Base-by-base conservation (phyloP, 202 grass and related monocot genomes). In the Cymbopogon flexuosus region DNA sequence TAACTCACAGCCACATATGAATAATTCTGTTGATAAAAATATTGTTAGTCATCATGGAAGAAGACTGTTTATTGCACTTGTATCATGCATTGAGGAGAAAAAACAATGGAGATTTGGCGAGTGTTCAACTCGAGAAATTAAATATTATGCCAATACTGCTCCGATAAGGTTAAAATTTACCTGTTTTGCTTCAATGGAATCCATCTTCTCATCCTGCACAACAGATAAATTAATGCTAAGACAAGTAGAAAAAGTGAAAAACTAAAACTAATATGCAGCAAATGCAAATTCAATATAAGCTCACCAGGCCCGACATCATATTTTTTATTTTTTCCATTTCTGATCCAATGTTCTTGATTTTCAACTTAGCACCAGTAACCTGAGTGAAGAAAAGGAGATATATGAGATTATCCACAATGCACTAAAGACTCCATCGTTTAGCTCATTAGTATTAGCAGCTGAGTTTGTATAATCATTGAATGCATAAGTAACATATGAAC, bases 161-260 rank as follows among this genome's bases (percentile, higher is more conserved):
- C 49, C 31, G 9, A 31, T 22, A 60, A 62, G 7, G 19, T 27
- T 5, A 62, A 23, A 61, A 4, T 13, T 34, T 82, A 97, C 90
- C 93, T 97, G 91, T 81, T 92, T 97, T 70, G 81, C 81, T 78
- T 93, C 87, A 68, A 97, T 94, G 16, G 84, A 73, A 81, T 87
- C 93, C 83, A 97, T 81, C 81, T 86, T 97, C 15, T 74, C 83
- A 92, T 90, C 85, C 94, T 93, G 73, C 61, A 84, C 30, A 72
- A 78, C 2, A 68, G n/a, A n/a, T 45, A 19, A 86, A 11, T 45
- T 70, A 29, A 76, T 15, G 46, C 69, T 60, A 33, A 49, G 51
- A 19, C 24, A 75, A 69, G n/a, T 47, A 12, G 42, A 77, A n/a
- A 27, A 27, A 27, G 1, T 47, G 42, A 77, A n/a, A 27, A 27